Base-by-base conservation (phyloP, 805 yeast species). In the Sporopachydermia lactativora region DNA sequence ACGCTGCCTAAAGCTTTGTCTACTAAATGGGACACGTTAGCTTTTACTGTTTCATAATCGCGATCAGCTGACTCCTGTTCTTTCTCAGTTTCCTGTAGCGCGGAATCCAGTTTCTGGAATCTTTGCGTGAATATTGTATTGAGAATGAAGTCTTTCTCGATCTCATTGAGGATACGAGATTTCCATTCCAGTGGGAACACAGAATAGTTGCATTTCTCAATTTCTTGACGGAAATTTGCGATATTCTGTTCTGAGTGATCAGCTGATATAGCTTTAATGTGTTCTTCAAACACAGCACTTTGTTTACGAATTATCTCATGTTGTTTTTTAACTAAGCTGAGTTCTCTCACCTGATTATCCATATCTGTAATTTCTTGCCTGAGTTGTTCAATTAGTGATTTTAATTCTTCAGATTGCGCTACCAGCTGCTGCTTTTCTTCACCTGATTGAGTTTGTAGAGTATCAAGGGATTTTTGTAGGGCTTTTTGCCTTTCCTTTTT, bases 71-170 rank as follows among this genome's bases (percentile, higher is more conserved):
- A n/a, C 31, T 24, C n/a, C n/a, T 24, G 13, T 24, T 24, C 13
- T 24, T 24, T n/a, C n/a, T 24, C 31, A n/a, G 31, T n/a, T 24
- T 24, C 31, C 31, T 24, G 8, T 24, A 24, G n/a, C 31, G 31
- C 31, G 8, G 8, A n/a, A 24, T 24, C 31, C 8, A 24, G 31
- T n/a, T 24, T 24, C 31, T 24, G 31, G n/a, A 24, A 24, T n/a
- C n/a, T 24, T n/a, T 24, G 31, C n/a, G 31, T 24, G n/a, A 24
- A 24, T 24, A 24, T 24, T 24, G 31, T 24, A 24, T 24, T 24
- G n/a, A 24, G 31, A n/a, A 24, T 24, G 31, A 24, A 24, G 31
- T 24, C 31, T 24, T 24, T 24, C n/a, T 24, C 31, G n/a, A 24
- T 24, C n/a, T 24, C 31, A 24, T 24, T 24, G 13, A 24, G n/a